These are phyloP conservation scores for Exophiala alcalophila DNA, from an alignment of 2,329 filamentous ascomycete species.

Conservation along the genomic window DNA sequence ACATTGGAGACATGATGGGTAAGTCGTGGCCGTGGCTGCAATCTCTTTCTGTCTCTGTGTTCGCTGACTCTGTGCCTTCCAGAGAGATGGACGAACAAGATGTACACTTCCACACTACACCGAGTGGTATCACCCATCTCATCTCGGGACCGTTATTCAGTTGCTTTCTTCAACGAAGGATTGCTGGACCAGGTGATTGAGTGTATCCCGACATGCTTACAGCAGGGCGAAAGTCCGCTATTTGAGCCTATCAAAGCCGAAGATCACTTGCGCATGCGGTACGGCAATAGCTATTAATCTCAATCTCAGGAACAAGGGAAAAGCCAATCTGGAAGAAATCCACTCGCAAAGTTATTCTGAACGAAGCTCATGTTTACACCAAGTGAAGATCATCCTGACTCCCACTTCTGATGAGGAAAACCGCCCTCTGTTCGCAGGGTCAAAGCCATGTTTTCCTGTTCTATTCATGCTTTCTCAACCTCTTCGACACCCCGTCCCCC, in stretches of 20 bases:
- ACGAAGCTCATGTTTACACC: too few relatives aligned
- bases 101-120: constrained; percentile 52
- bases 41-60: constrained; percentile 45
- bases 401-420: too few relatives aligned
- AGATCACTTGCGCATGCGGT: constrained; percentile 34
- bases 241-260: constrained; percentile 37
- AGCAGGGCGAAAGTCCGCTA: constrained; percentile 33
- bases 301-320: too few relatives aligned
- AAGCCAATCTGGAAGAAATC: too few relatives aligned
- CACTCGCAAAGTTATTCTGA: too few relatives aligned
- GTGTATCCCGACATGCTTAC: constrained; percentile 38
- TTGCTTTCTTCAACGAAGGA: constrained; percentile 45
- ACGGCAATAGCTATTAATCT: constrained; percentile 35
- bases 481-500: constrained; percentile 13
- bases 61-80: constrained; percentile 51
- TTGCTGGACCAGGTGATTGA: constrained; percentile 39
- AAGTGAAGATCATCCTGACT: too few relatives aligned
- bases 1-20: constrained; percentile 28
- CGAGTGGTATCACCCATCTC: constrained; percentile 43
- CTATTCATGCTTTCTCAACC: constrained; percentile 17
- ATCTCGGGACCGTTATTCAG: constrained; percentile 40
- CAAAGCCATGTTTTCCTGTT: too few relatives aligned
- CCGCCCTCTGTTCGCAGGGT: too few relatives aligned
- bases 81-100: constrained; percentile 51
- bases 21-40: constrained; percentile 35